phyloP scores from a whole-genome alignment of 208 protist species.

The Endotrypanum monterogeii region DNA sequence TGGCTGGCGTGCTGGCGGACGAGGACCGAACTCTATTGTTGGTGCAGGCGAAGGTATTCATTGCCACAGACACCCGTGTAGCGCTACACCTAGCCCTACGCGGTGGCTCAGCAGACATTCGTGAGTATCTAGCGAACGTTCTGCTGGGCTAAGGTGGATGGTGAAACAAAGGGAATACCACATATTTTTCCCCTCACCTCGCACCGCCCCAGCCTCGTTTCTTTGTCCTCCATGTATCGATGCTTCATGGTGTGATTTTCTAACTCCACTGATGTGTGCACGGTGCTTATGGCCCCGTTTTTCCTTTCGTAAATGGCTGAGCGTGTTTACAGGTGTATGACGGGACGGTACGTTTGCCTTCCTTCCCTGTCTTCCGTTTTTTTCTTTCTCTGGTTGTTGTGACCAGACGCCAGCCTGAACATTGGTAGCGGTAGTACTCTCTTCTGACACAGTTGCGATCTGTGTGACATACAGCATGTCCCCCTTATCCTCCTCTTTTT shows the following conservation, averaged over 20 bases:
- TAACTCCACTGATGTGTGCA: not conserved
- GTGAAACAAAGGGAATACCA: not conserved
- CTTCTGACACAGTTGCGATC: not conserved
- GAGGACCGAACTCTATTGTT: slow-evolving; percentile 62
- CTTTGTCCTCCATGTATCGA: not conserved
- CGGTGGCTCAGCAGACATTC: slow-evolving; percentile 61
- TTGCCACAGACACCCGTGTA: slow-evolving; percentile 68
- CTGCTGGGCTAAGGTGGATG: slow-evolving; percentile 51
- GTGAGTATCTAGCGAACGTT: slow-evolving; percentile 73
- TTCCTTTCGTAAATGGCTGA: not conserved
- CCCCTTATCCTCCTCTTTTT: not conserved
- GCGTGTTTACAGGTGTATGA: not conserved
- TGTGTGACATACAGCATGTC: not conserved
- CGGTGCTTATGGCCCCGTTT: not conserved
- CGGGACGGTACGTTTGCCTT: not conserved
- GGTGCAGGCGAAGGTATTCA: slow-evolving; percentile 78
- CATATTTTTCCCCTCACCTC: not conserved
- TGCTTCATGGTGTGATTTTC: too few relatives aligned
- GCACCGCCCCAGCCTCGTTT: not conserved
- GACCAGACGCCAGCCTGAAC: not conserved
- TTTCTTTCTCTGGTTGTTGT: not conserved
- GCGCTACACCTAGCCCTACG: slow-evolving; percentile 81
- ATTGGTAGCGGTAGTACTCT: not conserved
- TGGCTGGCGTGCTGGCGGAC: slow-evolving; percentile 76
- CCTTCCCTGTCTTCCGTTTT: not conserved